Base-by-base conservation (phyloP, 495 filamentous ascomycete genomes). In the Penicillium lividum region DNA sequence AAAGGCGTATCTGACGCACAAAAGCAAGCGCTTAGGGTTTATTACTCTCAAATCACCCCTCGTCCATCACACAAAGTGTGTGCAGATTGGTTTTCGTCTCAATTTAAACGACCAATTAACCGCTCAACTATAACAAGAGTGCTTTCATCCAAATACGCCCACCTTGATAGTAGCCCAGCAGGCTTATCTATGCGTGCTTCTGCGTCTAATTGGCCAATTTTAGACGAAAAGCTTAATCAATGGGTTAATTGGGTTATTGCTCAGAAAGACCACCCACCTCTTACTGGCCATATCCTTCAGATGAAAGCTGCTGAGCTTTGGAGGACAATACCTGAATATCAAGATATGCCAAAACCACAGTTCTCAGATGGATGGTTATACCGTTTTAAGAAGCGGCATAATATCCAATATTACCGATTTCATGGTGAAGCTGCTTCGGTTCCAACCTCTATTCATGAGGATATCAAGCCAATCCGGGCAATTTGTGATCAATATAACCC, bases 341-440 rank as follows among this genome's bases (percentile, higher is more conserved):
- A 22, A 42, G 15, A 59, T 25, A 51, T 30, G 15, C 57, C 22
- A 54, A 33, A 33, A 27, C 57, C 57, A 5, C 25, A 30, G 16
- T 59, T 59, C 33, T 59, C 51, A n/a, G 51, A 54, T 43, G 57
- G 57, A 5, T 59, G 57, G 57, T 44, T 59, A 50, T 49, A 53
- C 13, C 36, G 40, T 15, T 61, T 61, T 31, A 61, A 61, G 53
- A 11, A 46, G 22, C 58, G 53, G 2, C 33, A 61, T 53, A 42
- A 8, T 10, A 16, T 56, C 18, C 11, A 47, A 48, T 53, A 45
- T 45, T 61, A 56, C 58, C 18, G 22, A 22, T 56, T 57, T 16
- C 42, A 61, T n/a, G 48, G 53, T 10, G 54, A 61, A 44, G 22
- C 53, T 61, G 49, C 53, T 25, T 61, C 43, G n/a, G 59, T 47